Percentiles rank a stretch among this genome's conserved stretches.
These are phyloP conservation scores for Amphirosellinia nigrospora DNA, from an alignment of 495 filamentous ascomycete genomes.

Conservation along the genomic window DNA sequence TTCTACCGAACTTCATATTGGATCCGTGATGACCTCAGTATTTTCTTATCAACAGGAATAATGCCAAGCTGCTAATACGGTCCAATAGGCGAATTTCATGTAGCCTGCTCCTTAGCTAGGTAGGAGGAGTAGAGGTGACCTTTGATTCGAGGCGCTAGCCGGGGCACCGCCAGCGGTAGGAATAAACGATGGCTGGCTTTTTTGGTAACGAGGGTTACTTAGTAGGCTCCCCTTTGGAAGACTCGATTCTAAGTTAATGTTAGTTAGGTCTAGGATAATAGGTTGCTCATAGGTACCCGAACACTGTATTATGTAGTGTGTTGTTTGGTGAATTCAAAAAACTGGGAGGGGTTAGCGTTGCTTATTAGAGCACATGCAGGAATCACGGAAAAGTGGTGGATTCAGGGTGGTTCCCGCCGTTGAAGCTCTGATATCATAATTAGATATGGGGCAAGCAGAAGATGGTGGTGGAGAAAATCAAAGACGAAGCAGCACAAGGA, in stretches of 20 bases:
- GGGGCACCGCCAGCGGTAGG: background rate
- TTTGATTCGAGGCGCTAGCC: background rate
- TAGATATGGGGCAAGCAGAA: slow-evolving; percentile 11
- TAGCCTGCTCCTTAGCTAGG: background rate
- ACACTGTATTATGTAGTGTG: background rate
- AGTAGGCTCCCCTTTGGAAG: background rate
- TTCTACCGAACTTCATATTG: slow-evolving; percentile 83
- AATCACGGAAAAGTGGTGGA: background rate
- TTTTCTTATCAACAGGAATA: slow-evolving; percentile 1
- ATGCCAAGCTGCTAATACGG: background rate
- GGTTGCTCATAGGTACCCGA: background rate
- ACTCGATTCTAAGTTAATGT: background rate
- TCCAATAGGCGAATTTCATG: background rate
- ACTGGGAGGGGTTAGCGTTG: background rate
- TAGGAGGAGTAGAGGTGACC: background rate
- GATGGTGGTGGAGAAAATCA: slow-evolving; percentile 5
- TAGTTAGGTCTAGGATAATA: background rate
- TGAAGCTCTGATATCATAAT: slow-evolving; percentile 22
- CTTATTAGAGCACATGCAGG: background rate
- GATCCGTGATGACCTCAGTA: background rate
- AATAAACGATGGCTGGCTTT: background rate
- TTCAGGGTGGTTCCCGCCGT: slow-evolving; percentile 1
- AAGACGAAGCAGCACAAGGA: background rate
- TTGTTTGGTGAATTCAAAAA: background rate
- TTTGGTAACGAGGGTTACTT: background rate